phyloP scores from a whole-genome alignment of 2,329 filamentous ascomycete species.

The Akanthomyces muscarius region DNA sequence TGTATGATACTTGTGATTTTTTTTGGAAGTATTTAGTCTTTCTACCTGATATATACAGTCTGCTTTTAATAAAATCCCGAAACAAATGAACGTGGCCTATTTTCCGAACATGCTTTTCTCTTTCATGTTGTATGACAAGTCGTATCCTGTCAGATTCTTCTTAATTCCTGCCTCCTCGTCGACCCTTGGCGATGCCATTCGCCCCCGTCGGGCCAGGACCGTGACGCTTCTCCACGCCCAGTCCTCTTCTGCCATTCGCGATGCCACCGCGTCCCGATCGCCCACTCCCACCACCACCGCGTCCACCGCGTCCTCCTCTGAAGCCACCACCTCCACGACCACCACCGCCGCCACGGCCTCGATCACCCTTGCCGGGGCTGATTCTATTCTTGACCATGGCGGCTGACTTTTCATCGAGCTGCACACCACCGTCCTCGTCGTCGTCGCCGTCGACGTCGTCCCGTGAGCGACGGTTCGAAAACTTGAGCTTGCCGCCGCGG shows the following conservation, averaged over 20 bases:
- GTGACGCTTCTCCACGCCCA: constrained; percentile 48
- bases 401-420: constrained; percentile 50
- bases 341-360: constrained; percentile 26
- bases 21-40: neutral
- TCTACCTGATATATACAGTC: constrained; percentile 13
- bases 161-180: constrained; percentile 25
- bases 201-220: constrained; percentile 34
- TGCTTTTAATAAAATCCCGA: neutral
- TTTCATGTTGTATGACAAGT: neutral
- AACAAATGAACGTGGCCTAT: neutral
- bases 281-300: constrained; percentile 27
- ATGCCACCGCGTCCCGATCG: constrained; percentile 35
- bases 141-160: neutral
- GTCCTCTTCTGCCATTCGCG: constrained; percentile 42
- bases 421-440: constrained; percentile 38
- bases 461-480: constrained; percentile 57
- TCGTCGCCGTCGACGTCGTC: constrained; percentile 43
- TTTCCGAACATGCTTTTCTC: neutral
- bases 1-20: neutral
- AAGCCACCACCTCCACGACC: constrained; percentile 32
- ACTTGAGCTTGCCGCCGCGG: constrained; percentile 65
- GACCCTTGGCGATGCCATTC: constrained; percentile 40
- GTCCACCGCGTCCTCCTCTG: constrained; percentile 31
- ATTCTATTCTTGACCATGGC: constrained; percentile 50
- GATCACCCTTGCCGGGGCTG: constrained; percentile 33